These are phyloP conservation scores for Linanthus parryae DNA, from an alignment of 148 eudicot species.

Conservation along the genomic window DNA sequence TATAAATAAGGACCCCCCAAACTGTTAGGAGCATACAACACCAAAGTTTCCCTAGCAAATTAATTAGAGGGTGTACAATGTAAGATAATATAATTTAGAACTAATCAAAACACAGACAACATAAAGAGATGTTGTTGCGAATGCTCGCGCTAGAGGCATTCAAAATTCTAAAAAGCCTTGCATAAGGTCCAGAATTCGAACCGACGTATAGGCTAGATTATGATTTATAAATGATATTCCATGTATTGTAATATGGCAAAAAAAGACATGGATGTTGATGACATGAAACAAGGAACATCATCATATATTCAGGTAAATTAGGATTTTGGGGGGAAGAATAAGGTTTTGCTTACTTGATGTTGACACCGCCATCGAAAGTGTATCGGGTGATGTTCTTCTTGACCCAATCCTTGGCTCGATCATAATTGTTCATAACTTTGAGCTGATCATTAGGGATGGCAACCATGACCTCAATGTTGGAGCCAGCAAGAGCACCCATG, in stretches of 20 bases:
- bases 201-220: background rate
- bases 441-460: conserved; percentile 78
- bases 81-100: no score
- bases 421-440: conserved; percentile 38
- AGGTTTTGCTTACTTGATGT: conserved; percentile 59
- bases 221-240: background rate
- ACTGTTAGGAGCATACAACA: no score
- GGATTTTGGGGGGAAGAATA: background rate
- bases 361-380: conserved; percentile 71
- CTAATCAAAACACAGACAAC: no score
- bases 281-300: no score
- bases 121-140: no score
- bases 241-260: background rate
- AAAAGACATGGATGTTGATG: no score
- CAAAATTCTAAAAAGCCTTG: background rate
- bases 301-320: background rate
- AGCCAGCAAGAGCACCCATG: conserved; percentile 61
- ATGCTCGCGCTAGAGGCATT: no score
- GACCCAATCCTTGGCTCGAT: conserved; percentile 69
- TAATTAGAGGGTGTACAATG: no score
- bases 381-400: conserved; percentile 52
- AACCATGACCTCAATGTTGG: conserved; percentile 75
- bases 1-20: no score
- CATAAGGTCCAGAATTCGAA: background rate
- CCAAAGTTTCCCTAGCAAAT: no score